Conservation (phyloP, 1,284 basidiomycete species). For the Ceratobasidium sp. region DNA sequence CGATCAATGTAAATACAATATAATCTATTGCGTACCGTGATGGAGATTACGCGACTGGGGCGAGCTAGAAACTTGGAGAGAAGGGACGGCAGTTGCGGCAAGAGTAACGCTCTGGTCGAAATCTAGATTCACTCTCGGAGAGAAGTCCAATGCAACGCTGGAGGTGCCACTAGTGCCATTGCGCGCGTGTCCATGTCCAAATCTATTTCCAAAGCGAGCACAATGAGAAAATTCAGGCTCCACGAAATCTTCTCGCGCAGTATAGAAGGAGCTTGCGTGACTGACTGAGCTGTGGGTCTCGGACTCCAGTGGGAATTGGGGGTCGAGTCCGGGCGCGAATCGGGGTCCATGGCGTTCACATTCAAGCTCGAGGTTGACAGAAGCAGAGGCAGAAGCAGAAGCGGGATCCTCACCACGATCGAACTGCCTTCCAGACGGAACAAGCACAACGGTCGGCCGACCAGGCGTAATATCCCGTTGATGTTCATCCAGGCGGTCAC, state of each 20-base stretch:
- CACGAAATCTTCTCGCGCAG: constrained; percentile 23
- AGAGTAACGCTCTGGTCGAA: constrained; percentile 1
- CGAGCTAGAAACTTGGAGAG: constrained; percentile 29
- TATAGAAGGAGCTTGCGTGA: constrained; percentile 23
- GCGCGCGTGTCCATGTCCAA: constrained; percentile 22
- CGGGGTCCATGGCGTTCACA: constrained; percentile 32
- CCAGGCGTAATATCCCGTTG: constrained; percentile 37
- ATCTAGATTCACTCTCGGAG: constrained; percentile 24
- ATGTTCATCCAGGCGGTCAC: constrained; percentile 32
- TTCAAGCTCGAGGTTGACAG: constrained; percentile 41
- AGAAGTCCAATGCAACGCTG: background rate
- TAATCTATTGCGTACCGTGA: constrained; percentile 43
- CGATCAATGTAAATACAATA: constrained; percentile 38
- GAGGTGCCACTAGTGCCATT: constrained; percentile 28
- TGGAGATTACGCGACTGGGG: constrained; percentile 30
- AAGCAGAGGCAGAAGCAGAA: constrained; percentile 41
- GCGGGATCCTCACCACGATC: constrained; percentile 35
- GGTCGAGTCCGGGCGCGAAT: constrained; percentile 35
- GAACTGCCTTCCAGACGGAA: constrained; percentile 40
- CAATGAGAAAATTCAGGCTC: constrained; percentile 11
- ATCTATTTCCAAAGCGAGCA: background rate
- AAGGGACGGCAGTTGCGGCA: constrained; percentile 37
- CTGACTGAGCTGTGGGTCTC: constrained; percentile 24
- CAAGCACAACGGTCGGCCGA: constrained; percentile 43
- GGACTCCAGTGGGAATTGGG: constrained; percentile 24